Evolutionary conservation across 176 grass and related monocot species (phyloP).

Genomic region (Bolboschoenus planiculmis): DNA sequence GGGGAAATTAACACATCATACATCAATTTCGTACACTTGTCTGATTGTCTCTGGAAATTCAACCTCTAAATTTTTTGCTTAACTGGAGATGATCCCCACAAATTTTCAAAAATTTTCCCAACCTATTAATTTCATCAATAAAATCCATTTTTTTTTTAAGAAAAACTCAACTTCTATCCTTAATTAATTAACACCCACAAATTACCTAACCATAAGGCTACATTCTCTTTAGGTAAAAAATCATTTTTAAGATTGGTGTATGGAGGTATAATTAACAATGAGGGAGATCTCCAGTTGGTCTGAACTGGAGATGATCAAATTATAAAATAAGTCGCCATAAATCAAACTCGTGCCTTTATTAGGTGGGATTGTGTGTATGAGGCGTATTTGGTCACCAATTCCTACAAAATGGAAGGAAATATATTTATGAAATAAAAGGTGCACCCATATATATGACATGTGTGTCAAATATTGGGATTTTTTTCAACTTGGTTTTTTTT

Average conservation of each 20-base stretch:
- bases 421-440: not conserved
- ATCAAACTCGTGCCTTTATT: slow-evolving; percentile 19
- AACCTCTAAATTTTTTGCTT: not conserved
- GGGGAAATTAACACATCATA: slow-evolving; percentile 16
- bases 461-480: not conserved
- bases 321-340: slow-evolving; percentile 1
- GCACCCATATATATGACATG: not conserved
- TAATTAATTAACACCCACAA: not conserved
- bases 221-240: not conserved
- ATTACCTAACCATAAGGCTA: not conserved
- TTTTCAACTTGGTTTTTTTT: not conserved
- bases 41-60: not conserved
- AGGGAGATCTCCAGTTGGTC: not conserved
- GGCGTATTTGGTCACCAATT: slow-evolving; percentile 13
- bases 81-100: not conserved
- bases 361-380: slow-evolving; percentile 14
- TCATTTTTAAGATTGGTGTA: not conserved
- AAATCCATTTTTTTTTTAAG: not conserved
- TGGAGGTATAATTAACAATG: not conserved
- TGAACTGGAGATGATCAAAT: not conserved
- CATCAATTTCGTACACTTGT: slow-evolving; percentile 1
- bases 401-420: not conserved
- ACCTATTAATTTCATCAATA: not conserved
- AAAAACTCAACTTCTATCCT: not conserved
- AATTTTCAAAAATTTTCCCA: not conserved